phyloP scores from a whole-genome alignment of 805 yeast genomes.

The Maudiozyma turicensis region DNA sequence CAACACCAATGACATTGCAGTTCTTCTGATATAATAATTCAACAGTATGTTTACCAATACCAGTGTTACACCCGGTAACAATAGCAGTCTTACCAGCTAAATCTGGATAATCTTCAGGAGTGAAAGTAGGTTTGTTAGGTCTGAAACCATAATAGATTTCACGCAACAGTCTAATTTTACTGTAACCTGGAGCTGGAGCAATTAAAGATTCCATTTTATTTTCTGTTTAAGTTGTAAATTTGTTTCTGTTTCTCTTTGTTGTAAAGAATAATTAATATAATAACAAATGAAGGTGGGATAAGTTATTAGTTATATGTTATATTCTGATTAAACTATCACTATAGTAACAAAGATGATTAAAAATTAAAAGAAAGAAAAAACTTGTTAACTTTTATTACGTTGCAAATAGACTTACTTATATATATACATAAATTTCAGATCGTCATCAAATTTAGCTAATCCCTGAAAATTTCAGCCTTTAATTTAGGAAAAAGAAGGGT shows the following conservation, averaged over 20 bases:
- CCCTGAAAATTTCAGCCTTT: no score
- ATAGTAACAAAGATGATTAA: no score
- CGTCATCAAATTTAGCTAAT: no score
- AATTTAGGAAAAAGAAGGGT: no score
- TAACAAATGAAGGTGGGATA: no score
- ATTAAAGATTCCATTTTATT: not conserved
- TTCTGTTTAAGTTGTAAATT: not conserved
- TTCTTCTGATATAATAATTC: conserved; percentile 25
- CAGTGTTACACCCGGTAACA: conserved; percentile 35
- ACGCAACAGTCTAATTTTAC: conserved; percentile 5
- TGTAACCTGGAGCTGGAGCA: conserved; percentile 19
- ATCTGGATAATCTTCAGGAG: conserved; percentile 30
- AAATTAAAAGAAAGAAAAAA: no score
- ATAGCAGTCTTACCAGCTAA: conserved; percentile 31
- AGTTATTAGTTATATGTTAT: no score
- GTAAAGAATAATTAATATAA: not conserved
- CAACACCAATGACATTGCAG: conserved; percentile 27
- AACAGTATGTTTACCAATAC: conserved; percentile 28
- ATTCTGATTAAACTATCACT: no score
- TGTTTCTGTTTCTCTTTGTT: no score
- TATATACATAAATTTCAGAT: no score
- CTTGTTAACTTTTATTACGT: no score
- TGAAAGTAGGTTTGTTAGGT: conserved; percentile 23
- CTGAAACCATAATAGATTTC: conserved; percentile 18
- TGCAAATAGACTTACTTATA: no score